Conservation (phyloP, 352 stramenopile species). For the Phytophthora sojae region DNA sequence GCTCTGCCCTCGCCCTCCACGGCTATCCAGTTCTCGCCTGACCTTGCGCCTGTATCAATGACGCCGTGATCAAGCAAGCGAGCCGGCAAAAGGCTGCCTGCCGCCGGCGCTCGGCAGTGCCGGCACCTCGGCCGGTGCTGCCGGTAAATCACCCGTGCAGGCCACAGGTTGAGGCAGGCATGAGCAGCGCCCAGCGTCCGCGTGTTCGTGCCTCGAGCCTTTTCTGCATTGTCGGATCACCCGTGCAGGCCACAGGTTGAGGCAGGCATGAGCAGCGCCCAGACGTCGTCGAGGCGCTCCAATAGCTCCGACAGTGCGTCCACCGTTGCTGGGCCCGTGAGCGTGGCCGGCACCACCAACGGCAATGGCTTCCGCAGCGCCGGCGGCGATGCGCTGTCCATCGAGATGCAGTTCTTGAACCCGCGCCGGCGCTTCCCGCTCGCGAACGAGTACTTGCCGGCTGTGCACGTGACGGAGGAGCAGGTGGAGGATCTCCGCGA, state of each 20-base stretch:
- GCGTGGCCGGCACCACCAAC: constrained; percentile 50
- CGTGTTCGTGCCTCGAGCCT: constrained; percentile 18
- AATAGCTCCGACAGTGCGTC: constrained; percentile 43
- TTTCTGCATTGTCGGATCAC: constrained; percentile 39
- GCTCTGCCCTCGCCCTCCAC: constrained; percentile 4
- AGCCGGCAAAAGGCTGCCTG: constrained; percentile 7
- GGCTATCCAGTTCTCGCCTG: constrained; percentile 36
- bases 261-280: constrained; percentile 23
- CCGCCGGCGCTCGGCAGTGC: not conserved
- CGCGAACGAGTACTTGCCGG: constrained; percentile 58
- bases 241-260: constrained; percentile 12
- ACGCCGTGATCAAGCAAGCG: constrained; percentile 30
- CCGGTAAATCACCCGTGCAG: constrained; percentile 17
- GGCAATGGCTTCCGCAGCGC: constrained; percentile 61
- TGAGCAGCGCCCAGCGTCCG: constrained; percentile 31
- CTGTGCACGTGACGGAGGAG: constrained; percentile 45
- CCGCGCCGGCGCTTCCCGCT: constrained; percentile 68
- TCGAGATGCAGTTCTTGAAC: constrained; percentile 68
- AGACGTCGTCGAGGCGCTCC: constrained; percentile 33
- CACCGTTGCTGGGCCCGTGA: constrained; percentile 32
- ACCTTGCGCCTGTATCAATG: constrained; percentile 29
- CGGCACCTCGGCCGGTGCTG: not conserved
- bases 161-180: constrained; percentile 10
- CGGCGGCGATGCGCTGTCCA: constrained; percentile 61
- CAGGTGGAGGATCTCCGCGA: constrained; percentile 54